Evolutionary conservation across 306 rosid species (phyloP).

Genomic region (Medicago arabica): DNA sequence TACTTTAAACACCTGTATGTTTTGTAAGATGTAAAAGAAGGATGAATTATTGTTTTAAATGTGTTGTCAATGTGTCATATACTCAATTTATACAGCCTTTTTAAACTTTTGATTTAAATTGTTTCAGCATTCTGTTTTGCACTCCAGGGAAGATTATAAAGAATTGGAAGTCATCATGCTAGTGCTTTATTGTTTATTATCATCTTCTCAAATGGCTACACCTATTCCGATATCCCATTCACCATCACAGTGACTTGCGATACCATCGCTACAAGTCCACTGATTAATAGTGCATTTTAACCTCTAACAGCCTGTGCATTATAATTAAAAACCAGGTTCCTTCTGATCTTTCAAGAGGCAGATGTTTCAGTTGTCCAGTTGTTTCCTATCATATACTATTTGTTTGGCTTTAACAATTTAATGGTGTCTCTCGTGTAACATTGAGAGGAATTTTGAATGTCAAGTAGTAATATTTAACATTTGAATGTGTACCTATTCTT

Average conservation of each 20-base stretch:
- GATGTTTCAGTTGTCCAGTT: conserved; percentile 5
- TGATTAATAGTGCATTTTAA: conserved; percentile 18
- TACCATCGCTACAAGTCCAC: not conserved
- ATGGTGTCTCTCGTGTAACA: conserved; percentile 1
- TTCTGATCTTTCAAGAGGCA: conserved; percentile 32
- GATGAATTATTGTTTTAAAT: not conserved
- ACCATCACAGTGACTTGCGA: conserved; percentile 21
- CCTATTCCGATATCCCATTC: conserved; percentile 5
- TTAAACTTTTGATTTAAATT: too few relatives aligned
- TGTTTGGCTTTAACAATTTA: too few relatives aligned
- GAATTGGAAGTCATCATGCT: conserved; percentile 31
- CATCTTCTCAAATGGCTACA: conserved; percentile 17
- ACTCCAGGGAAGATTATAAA: conserved; percentile 40
- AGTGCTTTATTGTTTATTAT: conserved; percentile 27
- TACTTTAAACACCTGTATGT: not conserved
- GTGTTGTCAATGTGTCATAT: not conserved
- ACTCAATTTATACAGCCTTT: not conserved
- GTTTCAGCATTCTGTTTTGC: conserved; percentile 13
- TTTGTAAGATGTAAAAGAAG: not conserved
- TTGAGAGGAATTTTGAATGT: conserved; percentile 32
- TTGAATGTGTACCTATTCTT: conserved; percentile 17
- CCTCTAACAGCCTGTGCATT: not conserved
- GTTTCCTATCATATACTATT: too few relatives aligned
- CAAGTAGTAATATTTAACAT: not conserved
- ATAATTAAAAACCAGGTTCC: not conserved